These are phyloP conservation scores for Lasiosphaeriaceae sp. DNA, from an alignment of 495 filamentous ascomycete species.

Conservation along the genomic window DNA sequence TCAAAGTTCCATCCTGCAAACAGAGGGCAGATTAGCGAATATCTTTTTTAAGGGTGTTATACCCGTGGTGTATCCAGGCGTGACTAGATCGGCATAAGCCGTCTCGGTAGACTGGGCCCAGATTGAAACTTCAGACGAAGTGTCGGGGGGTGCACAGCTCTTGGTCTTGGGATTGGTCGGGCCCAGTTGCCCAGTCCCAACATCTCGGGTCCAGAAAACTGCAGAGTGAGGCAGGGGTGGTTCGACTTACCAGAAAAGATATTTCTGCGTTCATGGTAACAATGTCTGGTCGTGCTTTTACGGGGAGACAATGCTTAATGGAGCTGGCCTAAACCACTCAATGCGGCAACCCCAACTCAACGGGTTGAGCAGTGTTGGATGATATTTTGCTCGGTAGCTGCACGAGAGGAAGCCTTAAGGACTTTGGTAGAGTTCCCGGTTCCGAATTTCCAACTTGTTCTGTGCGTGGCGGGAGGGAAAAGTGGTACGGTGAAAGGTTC, in stretches of 20 bases:
- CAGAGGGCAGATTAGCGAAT: neutral
- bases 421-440: no score
- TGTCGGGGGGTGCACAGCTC: neutral
- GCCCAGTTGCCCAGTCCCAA: neutral
- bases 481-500: no score
- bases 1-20: constrained; percentile 75
- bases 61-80: no score
- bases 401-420: no score
- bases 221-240: neutral
- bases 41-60: no score
- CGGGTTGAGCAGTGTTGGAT: neutral
- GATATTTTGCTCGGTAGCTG: no score
- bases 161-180: neutral
- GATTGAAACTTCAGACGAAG: neutral
- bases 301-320: neutral
- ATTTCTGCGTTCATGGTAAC: constrained; percentile 51
- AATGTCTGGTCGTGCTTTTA: neutral
- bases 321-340: no score
- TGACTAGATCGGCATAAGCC: neutral
- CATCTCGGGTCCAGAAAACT: neutral
- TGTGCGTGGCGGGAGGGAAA: no score
- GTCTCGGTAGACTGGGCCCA: neutral
- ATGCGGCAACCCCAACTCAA: no score
- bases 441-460: no score
- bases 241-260: constrained; percentile 49